Conservation (phyloP, 352 stramenopile genomes). For the Sclerospora graminicola region DNA sequence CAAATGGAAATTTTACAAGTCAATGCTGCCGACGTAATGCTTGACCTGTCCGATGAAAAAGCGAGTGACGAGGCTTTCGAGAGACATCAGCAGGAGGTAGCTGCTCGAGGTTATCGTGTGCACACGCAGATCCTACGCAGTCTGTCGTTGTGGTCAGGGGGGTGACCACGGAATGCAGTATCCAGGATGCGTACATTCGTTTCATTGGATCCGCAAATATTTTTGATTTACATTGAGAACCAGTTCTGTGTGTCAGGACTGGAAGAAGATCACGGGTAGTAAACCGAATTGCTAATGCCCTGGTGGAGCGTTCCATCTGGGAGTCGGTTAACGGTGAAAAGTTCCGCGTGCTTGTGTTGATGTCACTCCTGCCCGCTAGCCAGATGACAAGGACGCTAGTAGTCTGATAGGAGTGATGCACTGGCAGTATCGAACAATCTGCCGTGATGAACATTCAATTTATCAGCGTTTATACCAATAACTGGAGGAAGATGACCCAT, state of each 20-base stretch:
- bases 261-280: too few relatives aligned
- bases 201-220: slow-evolving; percentile 79
- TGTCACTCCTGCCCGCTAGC: too few relatives aligned
- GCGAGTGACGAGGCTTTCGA: too few relatives aligned
- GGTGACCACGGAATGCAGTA: slow-evolving; percentile 78
- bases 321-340: too few relatives aligned
- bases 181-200: slow-evolving; percentile 86
- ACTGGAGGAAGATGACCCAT: slow-evolving; percentile 70
- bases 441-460: slow-evolving; percentile 67
- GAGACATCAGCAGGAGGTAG: too few relatives aligned
- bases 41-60: slow-evolving; percentile 16
- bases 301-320: slow-evolving; percentile 64
- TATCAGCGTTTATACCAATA: slow-evolving; percentile 77
- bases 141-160: too few relatives aligned
- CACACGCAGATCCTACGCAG: too few relatives aligned
- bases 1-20: slow-evolving; percentile 15
- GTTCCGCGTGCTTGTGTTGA: too few relatives aligned
- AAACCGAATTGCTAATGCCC: slow-evolving; percentile 75
- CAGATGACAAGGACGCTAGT: too few relatives aligned
- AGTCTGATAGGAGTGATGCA: slow-evolving; percentile 82
- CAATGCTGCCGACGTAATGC: slow-evolving; percentile 7
- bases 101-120: too few relatives aligned
- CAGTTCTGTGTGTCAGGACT: too few relatives aligned
- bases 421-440: too few relatives aligned
- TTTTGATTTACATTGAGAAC: slow-evolving; percentile 90